A percentile compares a stretch with the other conserved stretches of the same genome.
phyloP scores from a whole-genome alignment of 1,284 basidiomycete genomes.

The Phlebopus sp. region DNA sequence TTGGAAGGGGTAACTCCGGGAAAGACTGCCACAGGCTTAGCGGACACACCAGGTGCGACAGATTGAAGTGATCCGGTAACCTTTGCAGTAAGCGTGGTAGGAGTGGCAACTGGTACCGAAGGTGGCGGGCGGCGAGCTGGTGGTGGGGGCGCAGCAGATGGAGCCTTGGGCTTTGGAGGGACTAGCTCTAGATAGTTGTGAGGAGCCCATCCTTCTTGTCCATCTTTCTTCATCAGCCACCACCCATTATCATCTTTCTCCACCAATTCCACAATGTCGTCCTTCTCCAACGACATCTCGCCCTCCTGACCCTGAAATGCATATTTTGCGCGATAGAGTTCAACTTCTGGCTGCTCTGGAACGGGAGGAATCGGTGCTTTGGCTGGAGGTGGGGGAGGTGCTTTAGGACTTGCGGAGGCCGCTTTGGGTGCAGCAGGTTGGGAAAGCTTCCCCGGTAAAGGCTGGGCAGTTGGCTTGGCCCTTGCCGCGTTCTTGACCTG shows the following conservation, averaged over 20 bases:
- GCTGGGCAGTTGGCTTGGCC: conserved; percentile 55
- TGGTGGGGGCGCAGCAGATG: conserved; percentile 68
- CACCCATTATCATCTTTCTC: conserved; percentile 95
- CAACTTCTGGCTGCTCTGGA: conserved; percentile 65
- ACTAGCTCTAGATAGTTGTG: conserved; percentile 89
- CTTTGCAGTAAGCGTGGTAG: conserved; percentile 34
- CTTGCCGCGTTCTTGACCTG: conserved; percentile 47
- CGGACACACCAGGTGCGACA: conserved; percentile 50
- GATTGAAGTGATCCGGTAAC: conserved; percentile 42
- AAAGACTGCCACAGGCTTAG: conserved; percentile 72
- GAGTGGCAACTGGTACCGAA: conserved; percentile 34
- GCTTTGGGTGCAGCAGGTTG: conserved; percentile 29
- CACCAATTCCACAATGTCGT: conserved; percentile 88
- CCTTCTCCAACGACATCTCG: conserved; percentile 88
- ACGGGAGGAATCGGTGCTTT: conserved; percentile 47
- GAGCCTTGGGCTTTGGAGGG: conserved; percentile 56
- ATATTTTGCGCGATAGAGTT: conserved; percentile 84
- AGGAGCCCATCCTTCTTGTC: conserved; percentile 91
- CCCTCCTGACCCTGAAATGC: conserved; percentile 89
- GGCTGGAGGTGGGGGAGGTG: conserved; percentile 47
- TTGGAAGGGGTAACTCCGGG: conserved; percentile 66
- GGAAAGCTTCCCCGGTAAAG: conserved; percentile 51
- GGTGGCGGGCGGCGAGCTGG: conserved; percentile 54
- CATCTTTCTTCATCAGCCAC: conserved; percentile 93
- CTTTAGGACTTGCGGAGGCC: conserved; percentile 28